phyloP scores from a whole-genome alignment of 2,329 filamentous ascomycete genomes.

The Hirsutella minnesotensis region DNA sequence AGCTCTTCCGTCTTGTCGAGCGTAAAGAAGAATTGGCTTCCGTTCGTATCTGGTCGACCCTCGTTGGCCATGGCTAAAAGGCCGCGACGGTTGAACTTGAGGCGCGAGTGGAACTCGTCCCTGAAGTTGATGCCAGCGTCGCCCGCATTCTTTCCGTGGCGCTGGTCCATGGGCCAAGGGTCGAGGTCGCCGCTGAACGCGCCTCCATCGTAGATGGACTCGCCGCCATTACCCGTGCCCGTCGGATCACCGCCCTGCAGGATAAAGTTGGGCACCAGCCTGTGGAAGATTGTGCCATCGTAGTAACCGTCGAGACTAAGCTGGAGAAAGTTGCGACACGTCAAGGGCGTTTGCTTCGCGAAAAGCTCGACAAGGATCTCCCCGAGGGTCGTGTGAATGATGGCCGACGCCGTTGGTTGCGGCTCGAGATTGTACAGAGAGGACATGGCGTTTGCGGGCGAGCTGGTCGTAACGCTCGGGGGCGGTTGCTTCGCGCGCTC shows the following conservation, averaged over 20 bases:
- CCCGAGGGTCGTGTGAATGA: slow-evolving; percentile 81
- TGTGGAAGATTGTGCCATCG: slow-evolving; percentile 86
- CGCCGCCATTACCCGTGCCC: slow-evolving; percentile 81
- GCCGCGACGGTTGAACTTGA: slow-evolving; percentile 87
- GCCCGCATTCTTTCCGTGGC: slow-evolving; percentile 49
- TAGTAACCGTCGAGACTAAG: slow-evolving; percentile 94
- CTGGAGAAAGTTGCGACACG: slow-evolving; percentile 91
- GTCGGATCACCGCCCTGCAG: slow-evolving; percentile 92
- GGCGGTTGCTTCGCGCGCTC: too few species aligned
- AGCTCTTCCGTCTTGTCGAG: slow-evolving; percentile 75
- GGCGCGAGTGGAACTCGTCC: slow-evolving; percentile 83
- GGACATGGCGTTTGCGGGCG: slow-evolving; percentile 49
- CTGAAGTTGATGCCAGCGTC: slow-evolving; percentile 48
- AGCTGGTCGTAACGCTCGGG: too few species aligned
- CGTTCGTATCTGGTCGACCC: slow-evolving; percentile 65
- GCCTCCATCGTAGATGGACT: slow-evolving; percentile 83
- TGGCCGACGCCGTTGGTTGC: slow-evolving; percentile 81
- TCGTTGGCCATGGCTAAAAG: slow-evolving; percentile 95
- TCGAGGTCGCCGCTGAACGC: slow-evolving; percentile 63
- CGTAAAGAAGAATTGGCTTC: slow-evolving; percentile 96
- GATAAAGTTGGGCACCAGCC: slow-evolving; percentile 82
- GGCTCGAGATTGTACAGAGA: slow-evolving; percentile 90
- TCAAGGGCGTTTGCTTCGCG: slow-evolving; percentile 83
- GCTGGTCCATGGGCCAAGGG: slow-evolving; percentile 56
- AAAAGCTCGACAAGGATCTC: slow-evolving; percentile 89